Evolutionary conservation across 768 basidiomycete genomes (phyloP).

Genomic region (Rhodotorula diobovata): DNA sequence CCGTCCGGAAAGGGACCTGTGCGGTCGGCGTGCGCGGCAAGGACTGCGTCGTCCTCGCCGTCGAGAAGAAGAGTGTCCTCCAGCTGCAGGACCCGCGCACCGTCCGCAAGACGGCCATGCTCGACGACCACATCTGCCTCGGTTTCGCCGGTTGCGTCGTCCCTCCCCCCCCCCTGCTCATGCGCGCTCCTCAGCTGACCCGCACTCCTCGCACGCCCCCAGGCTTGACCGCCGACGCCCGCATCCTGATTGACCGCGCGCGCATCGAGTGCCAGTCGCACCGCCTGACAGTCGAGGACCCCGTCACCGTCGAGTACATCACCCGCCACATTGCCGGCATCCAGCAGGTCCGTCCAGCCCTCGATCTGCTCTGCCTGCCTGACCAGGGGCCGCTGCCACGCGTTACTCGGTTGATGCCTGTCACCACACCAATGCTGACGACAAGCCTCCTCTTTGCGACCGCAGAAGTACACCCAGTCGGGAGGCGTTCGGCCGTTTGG

Average conservation of each 20-base stretch:
- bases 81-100: constrained; percentile 98
- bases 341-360: constrained; percentile 71
- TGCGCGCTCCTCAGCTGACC: not conserved
- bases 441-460: too few relatives aligned
- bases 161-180: not conserved
- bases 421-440: too few relatives aligned
- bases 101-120: constrained; percentile 94
- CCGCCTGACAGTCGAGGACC: constrained; percentile 93
- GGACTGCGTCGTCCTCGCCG: constrained; percentile 90
- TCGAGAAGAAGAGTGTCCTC: constrained; percentile 96
- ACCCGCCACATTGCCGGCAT: constrained; percentile 97
- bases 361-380: not conserved
- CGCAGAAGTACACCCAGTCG: constrained; percentile 91
- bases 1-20: constrained; percentile 93
- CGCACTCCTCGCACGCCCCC: not conserved
- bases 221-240: constrained; percentile 96
- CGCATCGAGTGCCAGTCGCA: constrained; percentile 97
- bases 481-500: constrained; percentile 98
- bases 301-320: constrained; percentile 96
- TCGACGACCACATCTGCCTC: constrained; percentile 94
- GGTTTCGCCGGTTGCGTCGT: constrained; percentile 84
- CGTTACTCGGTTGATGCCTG: too few relatives aligned
- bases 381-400: too few relatives aligned
- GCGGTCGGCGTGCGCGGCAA: constrained; percentile 94
- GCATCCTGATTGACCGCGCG: constrained; percentile 96